A percentile compares a stretch with the other conserved stretches of the same genome.
Evolutionary conservation across 2,329 filamentous ascomycete genomes (phyloP).

Genomic region (Colletotrichum theobromicola): DNA sequence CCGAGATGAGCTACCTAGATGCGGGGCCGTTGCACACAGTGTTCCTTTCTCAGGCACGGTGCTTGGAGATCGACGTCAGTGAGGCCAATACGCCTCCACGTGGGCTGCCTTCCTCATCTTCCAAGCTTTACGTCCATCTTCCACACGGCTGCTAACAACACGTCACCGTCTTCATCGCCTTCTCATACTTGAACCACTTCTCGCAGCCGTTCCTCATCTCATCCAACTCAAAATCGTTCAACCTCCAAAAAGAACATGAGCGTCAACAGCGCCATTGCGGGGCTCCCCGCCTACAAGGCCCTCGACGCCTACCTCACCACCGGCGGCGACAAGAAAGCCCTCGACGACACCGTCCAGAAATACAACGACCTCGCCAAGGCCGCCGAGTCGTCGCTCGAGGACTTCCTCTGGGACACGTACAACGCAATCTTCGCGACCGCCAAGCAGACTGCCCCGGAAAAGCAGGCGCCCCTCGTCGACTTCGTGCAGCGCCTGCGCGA

Average conservation of each 20-base stretch:
- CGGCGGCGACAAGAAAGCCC: neutral
- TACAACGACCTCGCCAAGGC: constrained; percentile 12
- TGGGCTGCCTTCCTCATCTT: neutral
- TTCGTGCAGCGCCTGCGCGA: constrained; percentile 25
- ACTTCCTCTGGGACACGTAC: constrained; percentile 27
- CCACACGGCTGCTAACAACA: neutral
- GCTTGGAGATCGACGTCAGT: constrained; percentile 13
- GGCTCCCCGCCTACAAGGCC: constrained; percentile 9
- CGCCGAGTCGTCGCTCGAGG: constrained; percentile 3
- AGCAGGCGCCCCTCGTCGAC: constrained; percentile 26
- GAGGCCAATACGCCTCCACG: constrained; percentile 14
- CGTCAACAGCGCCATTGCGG: neutral
- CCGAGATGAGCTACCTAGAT: neutral
- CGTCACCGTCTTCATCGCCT: neutral
- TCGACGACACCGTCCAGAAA: constrained; percentile 9
- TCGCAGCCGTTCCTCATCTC: neutral
- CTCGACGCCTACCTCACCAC: neutral
- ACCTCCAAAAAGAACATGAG: neutral
- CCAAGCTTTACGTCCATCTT: neutral
- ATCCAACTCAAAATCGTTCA: neutral
- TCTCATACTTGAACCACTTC: neutral
- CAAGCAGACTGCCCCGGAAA: constrained; percentile 22
- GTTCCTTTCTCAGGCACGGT: neutral
- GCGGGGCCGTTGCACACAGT: neutral
- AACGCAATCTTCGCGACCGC: constrained; percentile 26